These are phyloP conservation scores for Colletotrichum gigasporum DNA, from an alignment of 2,329 filamentous ascomycete species.

Conservation along the genomic window DNA sequence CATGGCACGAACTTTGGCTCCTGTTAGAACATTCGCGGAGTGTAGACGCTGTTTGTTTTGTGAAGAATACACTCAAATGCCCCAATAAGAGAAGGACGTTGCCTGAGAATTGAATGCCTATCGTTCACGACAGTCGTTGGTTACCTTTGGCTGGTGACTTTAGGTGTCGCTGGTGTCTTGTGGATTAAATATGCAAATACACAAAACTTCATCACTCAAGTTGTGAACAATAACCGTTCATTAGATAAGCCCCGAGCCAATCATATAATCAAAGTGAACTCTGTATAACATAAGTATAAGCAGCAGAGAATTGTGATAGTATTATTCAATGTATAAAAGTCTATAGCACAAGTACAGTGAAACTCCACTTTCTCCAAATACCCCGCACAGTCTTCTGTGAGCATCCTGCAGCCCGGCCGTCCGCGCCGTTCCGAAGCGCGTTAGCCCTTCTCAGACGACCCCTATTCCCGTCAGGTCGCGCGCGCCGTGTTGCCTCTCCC, in stretches of 20 bases:
- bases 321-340: background rate
- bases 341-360: background rate
- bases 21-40: background rate
- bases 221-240: background rate
- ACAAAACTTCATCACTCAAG: background rate
- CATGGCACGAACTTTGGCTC: too few relatives aligned
- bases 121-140: background rate
- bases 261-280: background rate
- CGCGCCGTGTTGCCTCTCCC: background rate
- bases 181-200: background rate
- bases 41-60: background rate
- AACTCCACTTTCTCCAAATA: background rate
- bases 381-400: background rate
- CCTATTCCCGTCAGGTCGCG: too few relatives aligned
- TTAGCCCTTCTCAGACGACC: too few relatives aligned
- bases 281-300: background rate
- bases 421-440: too few relatives aligned
- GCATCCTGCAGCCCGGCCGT: slow-evolving; percentile 31
- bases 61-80: too few relatives aligned
- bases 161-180: background rate
- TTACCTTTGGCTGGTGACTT: background rate
- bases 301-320: background rate
- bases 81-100: background rate
- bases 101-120: background rate
- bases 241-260: background rate